These are phyloP conservation scores for Trametes versicolor DNA, from an alignment of 1,284 basidiomycete species.

Conservation along the genomic window DNA sequence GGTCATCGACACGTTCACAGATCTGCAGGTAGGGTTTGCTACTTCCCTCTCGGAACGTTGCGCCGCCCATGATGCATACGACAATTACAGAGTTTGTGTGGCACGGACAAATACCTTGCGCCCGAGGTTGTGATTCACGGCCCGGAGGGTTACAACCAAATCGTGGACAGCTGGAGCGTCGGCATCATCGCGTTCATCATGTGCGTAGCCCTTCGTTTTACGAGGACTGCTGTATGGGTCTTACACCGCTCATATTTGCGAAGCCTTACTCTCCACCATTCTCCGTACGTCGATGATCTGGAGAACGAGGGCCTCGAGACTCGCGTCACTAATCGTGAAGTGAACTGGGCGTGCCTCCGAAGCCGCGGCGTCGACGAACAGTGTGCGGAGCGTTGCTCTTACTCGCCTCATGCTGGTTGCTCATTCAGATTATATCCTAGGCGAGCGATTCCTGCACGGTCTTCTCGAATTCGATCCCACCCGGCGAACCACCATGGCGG, in stretches of 20 bases:
- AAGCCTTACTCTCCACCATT: conserved; percentile 72
- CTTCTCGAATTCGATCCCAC: conserved; percentile 62
- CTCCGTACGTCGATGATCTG: conserved; percentile 76
- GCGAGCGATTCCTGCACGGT: conserved; percentile 54
- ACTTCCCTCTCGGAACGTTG: neutral
- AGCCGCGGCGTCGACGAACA: conserved; percentile 21
- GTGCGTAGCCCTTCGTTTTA: conserved; percentile 51
- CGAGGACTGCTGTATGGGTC: neutral
- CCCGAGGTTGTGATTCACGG: conserved; percentile 82
- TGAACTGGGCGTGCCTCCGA: conserved; percentile 70
- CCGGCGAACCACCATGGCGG: conserved; percentile 64
- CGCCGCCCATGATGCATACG: neutral
- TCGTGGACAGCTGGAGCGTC: conserved; percentile 94
- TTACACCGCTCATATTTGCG: neutral
- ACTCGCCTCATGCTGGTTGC: neutral
- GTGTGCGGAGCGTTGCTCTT: neutral
- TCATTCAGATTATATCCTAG: conserved; percentile 10
- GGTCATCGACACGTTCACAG: conserved; percentile 75
- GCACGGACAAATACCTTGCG: conserved; percentile 85
- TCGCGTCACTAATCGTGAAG: conserved; percentile 61
- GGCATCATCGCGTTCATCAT: conserved; percentile 92
- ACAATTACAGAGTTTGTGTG: conserved; percentile 77
- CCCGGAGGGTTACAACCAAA: conserved; percentile 77
- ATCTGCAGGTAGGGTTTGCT: conserved; percentile 61
- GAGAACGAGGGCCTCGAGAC: conserved; percentile 58